Percentiles rank a stretch among this genome's conserved stretches.
Evolutionary conservation across 306 rosid genomes (phyloP).

Genomic region (Dryas drummondii): DNA sequence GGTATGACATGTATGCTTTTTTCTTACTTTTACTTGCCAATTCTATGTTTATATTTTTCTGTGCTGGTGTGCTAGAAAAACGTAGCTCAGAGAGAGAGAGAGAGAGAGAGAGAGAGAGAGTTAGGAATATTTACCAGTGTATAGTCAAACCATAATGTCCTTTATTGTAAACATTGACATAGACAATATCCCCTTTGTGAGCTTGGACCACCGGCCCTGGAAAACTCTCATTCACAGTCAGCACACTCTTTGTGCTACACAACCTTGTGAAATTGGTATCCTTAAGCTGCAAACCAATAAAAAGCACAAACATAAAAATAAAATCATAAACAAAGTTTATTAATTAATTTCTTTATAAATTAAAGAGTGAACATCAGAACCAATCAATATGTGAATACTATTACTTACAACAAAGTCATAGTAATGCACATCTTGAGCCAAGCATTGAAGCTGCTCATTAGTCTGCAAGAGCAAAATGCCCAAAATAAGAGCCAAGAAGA

Average conservation of each 20-base stretch:
- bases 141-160: constrained; percentile 54
- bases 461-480: background rate
- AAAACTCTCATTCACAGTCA: constrained; percentile 57
- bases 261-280: constrained; percentile 37
- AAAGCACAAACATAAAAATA: background rate
- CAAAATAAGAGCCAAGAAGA: background rate
- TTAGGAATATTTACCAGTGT: constrained; percentile 35
- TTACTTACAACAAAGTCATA: constrained; percentile 16
- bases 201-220: constrained; percentile 58
- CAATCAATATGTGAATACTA: background rate
- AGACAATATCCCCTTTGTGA: constrained; percentile 48
- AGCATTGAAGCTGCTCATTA: background rate
- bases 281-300: background rate
- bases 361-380: background rate
- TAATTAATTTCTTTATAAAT: too few relatives aligned
- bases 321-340: background rate
- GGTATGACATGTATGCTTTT: too few relatives aligned
- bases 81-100: background rate
- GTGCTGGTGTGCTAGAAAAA: too few relatives aligned
- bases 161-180: constrained; percentile 51
- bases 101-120: too few relatives aligned
- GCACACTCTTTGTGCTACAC: constrained; percentile 51
- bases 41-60: too few relatives aligned
- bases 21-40: too few relatives aligned
- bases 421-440: constrained; percentile 5